Base-by-base conservation (phyloP, 2,329 filamentous ascomycete genomes). In the Penicillium janthinellum region DNA sequence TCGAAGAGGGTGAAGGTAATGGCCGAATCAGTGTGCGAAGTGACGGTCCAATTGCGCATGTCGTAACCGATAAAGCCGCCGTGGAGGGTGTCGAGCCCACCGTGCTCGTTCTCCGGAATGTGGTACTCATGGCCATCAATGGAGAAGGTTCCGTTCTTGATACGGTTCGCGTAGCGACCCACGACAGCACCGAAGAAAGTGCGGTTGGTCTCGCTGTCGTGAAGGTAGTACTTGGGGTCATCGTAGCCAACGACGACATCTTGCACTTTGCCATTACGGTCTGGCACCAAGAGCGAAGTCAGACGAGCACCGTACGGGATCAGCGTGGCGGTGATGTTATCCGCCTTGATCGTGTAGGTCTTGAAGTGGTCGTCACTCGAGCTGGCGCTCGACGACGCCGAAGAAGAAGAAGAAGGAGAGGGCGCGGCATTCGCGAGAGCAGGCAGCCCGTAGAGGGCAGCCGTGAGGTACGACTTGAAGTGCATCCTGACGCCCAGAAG, bases 121-220 rank as follows among this genome's bases (percentile, higher is more conserved):
- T 84, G 73, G 61, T 80, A 84, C 3, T 71, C 75, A 17, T 74
- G 65, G 20, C 76, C 79, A 55, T 82, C 79, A 58, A 85, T 73
- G 22, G 75, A 75, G 70, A 85, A 85, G 3, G 82, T 84, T 54
- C 82, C 81, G 59, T 85, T 85, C 74, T 81, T 83, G 71, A 84
- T 84, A 41, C 82, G 79, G 67, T 84, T 84, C 58, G 82, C 82
- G 71, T 84, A 84, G 50, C 82, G 78, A 57, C 82, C 82, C 14
- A 82, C 80, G 5, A 81, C 70, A 2, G 80, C 70, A 17, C 80
- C 80, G 61, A 81, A 81, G 71, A 73, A 82, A 51, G 78, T 82
- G 66, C 81, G 78, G 50, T 78, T 78, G 35, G 78, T 81, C 60
- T 78, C 67, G 8, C 75, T 76, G 62, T 83, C 81, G 28, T 72